Evolutionary conservation across 2,329 filamentous ascomycete genomes (phyloP).

Genomic region (Blastomyces gilchristii): DNA sequence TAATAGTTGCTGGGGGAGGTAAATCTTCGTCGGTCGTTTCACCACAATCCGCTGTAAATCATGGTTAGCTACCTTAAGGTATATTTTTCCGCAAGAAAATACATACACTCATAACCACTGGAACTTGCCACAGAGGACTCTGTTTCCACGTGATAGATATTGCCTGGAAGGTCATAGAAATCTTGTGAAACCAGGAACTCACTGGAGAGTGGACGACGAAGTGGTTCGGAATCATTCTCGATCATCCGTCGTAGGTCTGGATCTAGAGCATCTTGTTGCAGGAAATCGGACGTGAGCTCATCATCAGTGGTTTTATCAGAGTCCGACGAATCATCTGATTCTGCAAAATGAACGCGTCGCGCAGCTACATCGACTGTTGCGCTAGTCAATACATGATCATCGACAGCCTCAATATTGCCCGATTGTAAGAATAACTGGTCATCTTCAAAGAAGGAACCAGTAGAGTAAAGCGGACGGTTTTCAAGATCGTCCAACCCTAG

Average conservation of each 20-base stretch:
- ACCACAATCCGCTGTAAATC: conserved; percentile 44
- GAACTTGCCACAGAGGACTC: conserved; percentile 33
- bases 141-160: conserved; percentile 38
- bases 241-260: conserved; percentile 63
- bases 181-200: conserved; percentile 32
- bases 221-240: conserved; percentile 48
- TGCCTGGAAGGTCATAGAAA: conserved; percentile 30
- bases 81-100: conserved; percentile 13
- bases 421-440: conserved; percentile 28
- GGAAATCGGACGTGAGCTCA: conserved; percentile 68
- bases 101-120: conserved; percentile 52
- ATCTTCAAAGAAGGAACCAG: conserved; percentile 35
- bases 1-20: conserved; percentile 39
- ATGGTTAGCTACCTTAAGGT: conserved; percentile 11
- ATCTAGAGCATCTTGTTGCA: conserved; percentile 63
- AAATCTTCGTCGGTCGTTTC: conserved; percentile 52
- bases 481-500: conserved; percentile 43
- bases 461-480: conserved; percentile 30
- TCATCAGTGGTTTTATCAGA: conserved; percentile 44
- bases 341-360: conserved; percentile 62
- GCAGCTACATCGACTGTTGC: conserved; percentile 35
- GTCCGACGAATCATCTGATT: conserved; percentile 52
- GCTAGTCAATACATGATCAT: conserved; percentile 28
- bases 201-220: conserved; percentile 3
- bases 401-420: conserved; percentile 30